These are phyloP conservation scores for Lumnitzera littorea DNA, from an alignment of 345 rosid species.

Conservation along the genomic window DNA sequence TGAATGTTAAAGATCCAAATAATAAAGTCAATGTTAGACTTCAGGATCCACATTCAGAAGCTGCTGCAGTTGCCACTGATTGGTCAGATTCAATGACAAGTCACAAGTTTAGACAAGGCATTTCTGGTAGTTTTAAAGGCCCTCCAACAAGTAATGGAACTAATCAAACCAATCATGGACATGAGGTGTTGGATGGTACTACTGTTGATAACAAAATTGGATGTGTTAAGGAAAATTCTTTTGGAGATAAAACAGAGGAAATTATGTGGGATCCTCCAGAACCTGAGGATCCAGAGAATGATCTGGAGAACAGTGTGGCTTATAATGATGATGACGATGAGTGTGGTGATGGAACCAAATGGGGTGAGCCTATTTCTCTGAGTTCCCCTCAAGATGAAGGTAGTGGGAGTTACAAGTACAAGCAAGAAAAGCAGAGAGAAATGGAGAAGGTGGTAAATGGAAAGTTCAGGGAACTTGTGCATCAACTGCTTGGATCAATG, in stretches of 20 bases:
- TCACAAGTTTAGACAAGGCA: slow-evolving; percentile 16
- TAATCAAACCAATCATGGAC: slow-evolving; percentile 18
- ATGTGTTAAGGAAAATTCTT: slow-evolving; percentile 18
- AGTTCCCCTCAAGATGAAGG: slow-evolving; percentile 35
- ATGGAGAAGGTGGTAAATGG: slow-evolving; percentile 61
- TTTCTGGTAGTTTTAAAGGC: slow-evolving; percentile 15
- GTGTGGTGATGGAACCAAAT: slow-evolving; percentile 52
- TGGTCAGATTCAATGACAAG: slow-evolving; percentile 21
- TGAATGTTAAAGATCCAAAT: too few species aligned
- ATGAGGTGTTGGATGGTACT: slow-evolving; percentile 19
- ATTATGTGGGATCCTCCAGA: slow-evolving; percentile 85
- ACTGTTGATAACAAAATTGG: slow-evolving; percentile 14
- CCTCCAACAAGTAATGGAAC: slow-evolving; percentile 35
- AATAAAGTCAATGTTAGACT: not conserved
- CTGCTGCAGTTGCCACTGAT: slow-evolving; percentile 20
- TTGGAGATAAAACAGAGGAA: slow-evolving; percentile 25
- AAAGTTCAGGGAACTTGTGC: slow-evolving; percentile 53
- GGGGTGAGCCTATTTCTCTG: slow-evolving; percentile 55
- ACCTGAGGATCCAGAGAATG: slow-evolving; percentile 58
- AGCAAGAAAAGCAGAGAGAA: slow-evolving; percentile 51
- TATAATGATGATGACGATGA: slow-evolving; percentile 61
- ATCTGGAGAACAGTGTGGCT: slow-evolving; percentile 43
- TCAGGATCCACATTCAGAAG: slow-evolving; percentile 23
- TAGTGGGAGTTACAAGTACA: slow-evolving; percentile 28
- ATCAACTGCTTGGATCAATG: slow-evolving; percentile 52